A percentile compares a stretch with the other conserved stretches of the same genome.
Evolutionary conservation across 768 basidiomycete species (phyloP).

Genomic region (Scleroderma bovista): DNA sequence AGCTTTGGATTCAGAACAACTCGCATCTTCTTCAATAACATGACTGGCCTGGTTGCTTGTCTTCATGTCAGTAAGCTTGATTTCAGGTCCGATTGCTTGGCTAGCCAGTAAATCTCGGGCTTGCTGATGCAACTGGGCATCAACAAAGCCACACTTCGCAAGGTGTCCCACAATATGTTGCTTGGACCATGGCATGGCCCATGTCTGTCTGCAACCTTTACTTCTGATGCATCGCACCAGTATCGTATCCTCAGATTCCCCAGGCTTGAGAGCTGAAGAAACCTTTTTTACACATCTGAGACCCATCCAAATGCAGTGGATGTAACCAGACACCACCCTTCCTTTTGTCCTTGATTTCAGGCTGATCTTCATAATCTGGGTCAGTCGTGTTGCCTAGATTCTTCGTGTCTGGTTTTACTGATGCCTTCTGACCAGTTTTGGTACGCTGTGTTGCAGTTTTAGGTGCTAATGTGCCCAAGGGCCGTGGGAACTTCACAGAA

Average conservation of each 20-base stretch:
- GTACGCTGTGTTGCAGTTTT: too few species aligned
- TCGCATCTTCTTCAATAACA: neutral
- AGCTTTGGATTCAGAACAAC: too few species aligned
- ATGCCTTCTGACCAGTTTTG: neutral
- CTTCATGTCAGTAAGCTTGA: neutral
- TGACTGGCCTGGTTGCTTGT: neutral
- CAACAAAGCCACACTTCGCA: slow-evolving; percentile 1
- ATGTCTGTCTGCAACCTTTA: slow-evolving; percentile 1
- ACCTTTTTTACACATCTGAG: neutral
- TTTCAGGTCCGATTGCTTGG: neutral
- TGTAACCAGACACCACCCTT: neutral
- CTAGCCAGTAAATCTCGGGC: neutral
- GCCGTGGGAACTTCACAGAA: too few species aligned
- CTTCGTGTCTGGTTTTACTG: neutral
- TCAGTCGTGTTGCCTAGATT: neutral
- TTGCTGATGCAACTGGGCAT: neutral
- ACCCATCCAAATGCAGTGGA: neutral
- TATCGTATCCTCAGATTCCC: too few species aligned
- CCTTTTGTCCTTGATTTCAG: neutral
- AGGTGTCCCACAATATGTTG: slow-evolving; percentile 2
- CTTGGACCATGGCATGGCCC: neutral
- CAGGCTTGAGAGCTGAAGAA: neutral
- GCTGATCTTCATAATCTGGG: slow-evolving; percentile 4
- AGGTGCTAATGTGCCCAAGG: too few species aligned
- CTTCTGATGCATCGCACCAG: slow-evolving; percentile 1